Evolutionary conservation across 202 grass and related monocot genomes (phyloP), one percentile per base, ranked within the genome.

Genomic region (Zizania palustris): DNA sequence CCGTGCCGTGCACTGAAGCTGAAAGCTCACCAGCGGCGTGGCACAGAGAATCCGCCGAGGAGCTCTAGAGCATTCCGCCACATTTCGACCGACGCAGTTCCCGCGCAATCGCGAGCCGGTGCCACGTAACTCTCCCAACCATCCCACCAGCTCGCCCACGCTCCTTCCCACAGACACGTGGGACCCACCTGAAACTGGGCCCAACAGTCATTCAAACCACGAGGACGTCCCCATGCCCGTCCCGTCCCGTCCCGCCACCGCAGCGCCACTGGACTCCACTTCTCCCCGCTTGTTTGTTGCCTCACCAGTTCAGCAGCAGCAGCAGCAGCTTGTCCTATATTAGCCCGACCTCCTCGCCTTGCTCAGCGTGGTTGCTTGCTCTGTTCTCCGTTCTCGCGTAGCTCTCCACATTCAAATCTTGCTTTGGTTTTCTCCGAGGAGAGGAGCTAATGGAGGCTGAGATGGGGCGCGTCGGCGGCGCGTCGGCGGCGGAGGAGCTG

Each of bases 61-160:
- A 11, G 63, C 75, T 75, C 81, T 84, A 88, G 80, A 84, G 71
- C 75, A 79, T 88, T 88, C 28, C 28, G 28, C 28, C 28, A 28
- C 28, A 28, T 28, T 28, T 28, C 86, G 81, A 80, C 85, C 80
- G 70, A 80, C 85, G 80, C 80, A 55, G 0, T 69, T 83, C 85
- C 85, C 80, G 75, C 85, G 80, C 85, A 56, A 53, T 75, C 40
- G 57, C 7, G 40, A 80, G 15, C 69, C 40, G 70, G 28, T 50
- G 81, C 61, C 81, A 80, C 86, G 86, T 80, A 80, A 43, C 72
- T 59, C 73, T 72, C 73, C 16, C 18, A 21, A n/a, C 58, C 46
- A 1, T 51, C 59, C 11, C 5, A 19, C n/a, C 13, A 10, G 6
- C 0, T 10, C 1, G 0, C 3, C 0, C 3, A 0, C 4, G 0